Evolutionary conservation across 2,329 filamentous ascomycete species (phyloP).

Genomic region (Tympanopsis confertula): DNA sequence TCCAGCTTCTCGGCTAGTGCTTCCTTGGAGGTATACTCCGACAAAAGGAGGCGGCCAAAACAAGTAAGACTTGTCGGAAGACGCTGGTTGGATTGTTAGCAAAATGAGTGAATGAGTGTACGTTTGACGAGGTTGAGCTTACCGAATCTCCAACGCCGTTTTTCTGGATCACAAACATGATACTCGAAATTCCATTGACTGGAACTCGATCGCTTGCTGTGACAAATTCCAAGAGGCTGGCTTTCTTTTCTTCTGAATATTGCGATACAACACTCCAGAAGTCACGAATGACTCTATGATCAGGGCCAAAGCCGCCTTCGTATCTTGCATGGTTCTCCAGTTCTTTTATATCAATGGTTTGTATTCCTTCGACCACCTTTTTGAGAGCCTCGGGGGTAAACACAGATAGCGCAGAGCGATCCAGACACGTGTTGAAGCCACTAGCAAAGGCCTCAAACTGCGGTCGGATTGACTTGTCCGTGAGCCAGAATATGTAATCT

Average conservation of each 20-base stretch:
- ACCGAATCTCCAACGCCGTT: slow-evolving; percentile 27
- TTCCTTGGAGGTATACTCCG: slow-evolving; percentile 43
- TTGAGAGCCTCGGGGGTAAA: slow-evolving; percentile 43
- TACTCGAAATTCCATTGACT: slow-evolving; percentile 47
- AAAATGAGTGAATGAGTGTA: too few relatives aligned
- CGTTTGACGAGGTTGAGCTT: slow-evolving; percentile 1
- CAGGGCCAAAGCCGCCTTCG: slow-evolving; percentile 39
- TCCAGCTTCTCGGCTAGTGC: slow-evolving; percentile 47
- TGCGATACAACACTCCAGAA: slow-evolving; percentile 52
- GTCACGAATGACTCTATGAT: slow-evolving; percentile 38
- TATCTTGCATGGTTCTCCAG: slow-evolving; percentile 45
- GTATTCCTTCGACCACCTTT: slow-evolving; percentile 49
- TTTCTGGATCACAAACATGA: slow-evolving; percentile 51
- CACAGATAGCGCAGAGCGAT: slow-evolving; percentile 37
- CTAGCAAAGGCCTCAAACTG: slow-evolving; percentile 51
- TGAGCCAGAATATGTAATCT: slow-evolving; percentile 54
- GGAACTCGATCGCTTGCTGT: slow-evolving; percentile 60
- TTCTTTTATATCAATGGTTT: slow-evolving; percentile 44
- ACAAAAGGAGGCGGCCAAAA: slow-evolving; percentile 55
- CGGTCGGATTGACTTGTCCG: slow-evolving; percentile 42
- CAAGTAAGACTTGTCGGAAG: slow-evolving; percentile 62
- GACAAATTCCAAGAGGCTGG: slow-evolving; percentile 57
- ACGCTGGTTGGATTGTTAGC: slow-evolving; percentile 5
- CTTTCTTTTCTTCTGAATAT: slow-evolving; percentile 37
- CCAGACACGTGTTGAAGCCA: slow-evolving; percentile 50